Evolutionary conservation across 2,329 filamentous ascomycete species (phyloP), one percentile per base, ranked within the genome.

Genomic region (Coleophoma crateriformis): DNA sequence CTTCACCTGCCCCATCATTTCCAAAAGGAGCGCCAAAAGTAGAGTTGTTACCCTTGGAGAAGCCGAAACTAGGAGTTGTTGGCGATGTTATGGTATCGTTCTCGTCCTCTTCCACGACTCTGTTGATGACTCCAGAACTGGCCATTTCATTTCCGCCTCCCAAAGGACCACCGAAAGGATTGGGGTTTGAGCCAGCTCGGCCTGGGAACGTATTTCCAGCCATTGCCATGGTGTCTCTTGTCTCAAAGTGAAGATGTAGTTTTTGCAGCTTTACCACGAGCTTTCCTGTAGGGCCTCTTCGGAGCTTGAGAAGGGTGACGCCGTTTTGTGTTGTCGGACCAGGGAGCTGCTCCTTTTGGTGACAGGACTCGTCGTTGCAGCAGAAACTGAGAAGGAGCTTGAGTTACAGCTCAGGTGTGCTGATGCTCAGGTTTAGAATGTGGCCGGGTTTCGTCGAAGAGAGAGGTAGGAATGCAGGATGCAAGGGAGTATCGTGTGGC

Each of bases 31-130:
- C 50, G 40, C 58, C 58, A 50, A 63, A 63, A 7, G 47, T 33
- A 45, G 68, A 66, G 46, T 71, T 64, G 47, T 68, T 70, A 47
- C 64, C 51, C 19, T 58, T 58, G 37, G 61, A 58, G 43, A 69
- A 63, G 27, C 75, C 77, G 61, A 85, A 85, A 50, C 68, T 78
- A 33, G 79, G 68, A 49, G 81, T 77, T 53, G 88, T 90, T 53
- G 89, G 88, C 48, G 88, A 91, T 57, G 82, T 82, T 63, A 91
- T 77, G 54, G 74, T 75, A 63, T 91, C 88, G 47, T 95, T 90
- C 53, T 78, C 74, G 46, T 96, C 90, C 52, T 78, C 73, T 50
- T 66, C 64, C 47, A 56, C 51, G 22, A 64, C 61, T 41, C 64
- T 63, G 27, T 58, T 54, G 51, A 92, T 83, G 54, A 88, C 81